Evolutionary conservation across 345 rosid genomes (phyloP).

Genomic region (Brassica nigra): DNA sequence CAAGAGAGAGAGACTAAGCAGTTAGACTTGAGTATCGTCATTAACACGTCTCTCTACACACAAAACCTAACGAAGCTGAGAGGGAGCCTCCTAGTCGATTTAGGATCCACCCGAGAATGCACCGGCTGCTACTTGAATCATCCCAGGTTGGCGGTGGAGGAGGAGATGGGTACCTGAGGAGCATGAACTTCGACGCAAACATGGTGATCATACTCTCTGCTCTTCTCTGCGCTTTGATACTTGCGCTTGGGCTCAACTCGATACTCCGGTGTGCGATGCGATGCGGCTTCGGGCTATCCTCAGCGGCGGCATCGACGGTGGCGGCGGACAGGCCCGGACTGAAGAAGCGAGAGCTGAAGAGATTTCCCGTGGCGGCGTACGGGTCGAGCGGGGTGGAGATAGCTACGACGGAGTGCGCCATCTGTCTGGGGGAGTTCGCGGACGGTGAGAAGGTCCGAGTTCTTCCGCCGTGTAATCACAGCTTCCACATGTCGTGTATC

Average conservation of each 20-base stretch:
- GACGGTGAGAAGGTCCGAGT: slow-evolving; percentile 54
- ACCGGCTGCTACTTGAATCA: slow-evolving; percentile 28
- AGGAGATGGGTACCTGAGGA: slow-evolving; percentile 32
- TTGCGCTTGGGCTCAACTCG: slow-evolving; percentile 66
- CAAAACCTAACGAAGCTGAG: not conserved
- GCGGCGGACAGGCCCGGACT: slow-evolving; percentile 47
- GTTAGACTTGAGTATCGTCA: not conserved
- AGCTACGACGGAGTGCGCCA: slow-evolving; percentile 54
- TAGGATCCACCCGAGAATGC: slow-evolving; percentile 21
- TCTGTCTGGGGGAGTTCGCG: slow-evolving; percentile 56
- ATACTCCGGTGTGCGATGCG: slow-evolving; percentile 65
- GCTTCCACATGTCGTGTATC: slow-evolving; percentile 59
- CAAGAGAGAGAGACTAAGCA: slow-evolving; percentile 3
- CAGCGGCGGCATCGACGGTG: slow-evolving; percentile 34
- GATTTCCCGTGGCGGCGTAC: slow-evolving; percentile 60
- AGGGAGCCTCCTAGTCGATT: not conserved
- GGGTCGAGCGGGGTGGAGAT: slow-evolving; percentile 42
- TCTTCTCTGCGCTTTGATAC: slow-evolving; percentile 60
- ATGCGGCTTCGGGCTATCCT: slow-evolving; percentile 52
- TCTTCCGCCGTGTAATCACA: slow-evolving; percentile 64
- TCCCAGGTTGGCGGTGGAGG: slow-evolving; percentile 17
- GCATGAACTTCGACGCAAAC: slow-evolving; percentile 60
- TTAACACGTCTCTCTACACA: slow-evolving; percentile 15
- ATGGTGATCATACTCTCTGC: slow-evolving; percentile 81
- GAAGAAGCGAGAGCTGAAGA: slow-evolving; percentile 58